Base-by-base conservation (phyloP, 495 filamentous ascomycete genomes). In the Aspergillus ostianus region DNA sequence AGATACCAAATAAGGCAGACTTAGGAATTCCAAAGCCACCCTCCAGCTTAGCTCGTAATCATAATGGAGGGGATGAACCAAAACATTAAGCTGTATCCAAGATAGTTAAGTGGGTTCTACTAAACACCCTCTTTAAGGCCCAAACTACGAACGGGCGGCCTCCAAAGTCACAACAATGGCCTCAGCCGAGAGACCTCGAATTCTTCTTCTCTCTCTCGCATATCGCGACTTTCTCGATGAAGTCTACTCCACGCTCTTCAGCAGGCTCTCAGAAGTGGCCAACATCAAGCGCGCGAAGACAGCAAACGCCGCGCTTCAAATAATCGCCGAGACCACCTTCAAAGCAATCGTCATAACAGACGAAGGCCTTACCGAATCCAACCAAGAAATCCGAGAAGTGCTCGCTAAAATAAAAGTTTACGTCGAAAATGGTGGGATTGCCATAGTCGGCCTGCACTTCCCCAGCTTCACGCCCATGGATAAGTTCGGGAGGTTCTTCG, bases 371-470 rank as follows among this genome's bases (percentile, higher is more conserved):
- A 56, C 61, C 15, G 30, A 47, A 26, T 13, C 47, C 15, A 17
- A 36, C 36, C 2, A n/a, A 19, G 51, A 29, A 13, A 66, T 6
- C 23, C 36, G 41, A 54, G 29, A 57, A 55, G 61, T 64, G 3
- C n/a, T n/a, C n/a, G n/a, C n/a, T n/a, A n/a, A n/a, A 67, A 58
- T 51, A 30, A 55, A 57, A 48, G 4, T 32, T 3, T 67, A 67
- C 45, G 51, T 58, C 27, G 29, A 65, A 30, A 60, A 69, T 21
- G 64, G 61, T 45, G 53, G 53, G n/a, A n/a, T n/a, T 47, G 64
- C 70, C 32, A 68, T 74, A 0, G 49, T 73, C 53, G 65, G 65
- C n/a, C 64, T 64, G n/a, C 51, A 65, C 18, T 75, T 76, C 65
- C 63, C 66, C 55, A 71, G 29, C 56, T 67, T 66, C 47, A 57